These are phyloP conservation scores for Pezicula neosporulosa DNA, from an alignment of 2,329 filamentous ascomycete genomes.

Conservation along the genomic window DNA sequence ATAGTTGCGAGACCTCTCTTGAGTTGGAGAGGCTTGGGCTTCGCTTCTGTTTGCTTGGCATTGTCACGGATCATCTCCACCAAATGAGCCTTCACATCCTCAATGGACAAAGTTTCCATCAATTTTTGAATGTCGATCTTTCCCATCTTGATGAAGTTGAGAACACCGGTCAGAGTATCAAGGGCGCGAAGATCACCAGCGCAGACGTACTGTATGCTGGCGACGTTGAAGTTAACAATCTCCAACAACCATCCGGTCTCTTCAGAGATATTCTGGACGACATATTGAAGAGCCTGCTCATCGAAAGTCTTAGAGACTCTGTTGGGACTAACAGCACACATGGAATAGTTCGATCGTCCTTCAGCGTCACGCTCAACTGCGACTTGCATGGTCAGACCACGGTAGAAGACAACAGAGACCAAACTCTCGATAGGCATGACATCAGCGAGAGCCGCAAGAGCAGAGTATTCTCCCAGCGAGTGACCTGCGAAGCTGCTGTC, in stretches of 20 bases:
- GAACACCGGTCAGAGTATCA: constrained; percentile 65
- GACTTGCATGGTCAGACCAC: constrained; percentile 98
- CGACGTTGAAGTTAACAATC: constrained; percentile 92
- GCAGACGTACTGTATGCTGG: constrained; percentile 73
- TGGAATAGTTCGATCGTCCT: constrained; percentile 96
- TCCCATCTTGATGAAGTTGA: constrained; percentile 94
- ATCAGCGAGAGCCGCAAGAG: constrained; percentile 90
- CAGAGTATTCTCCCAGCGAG: constrained; percentile 97
- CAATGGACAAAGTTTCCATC: constrained; percentile 79
- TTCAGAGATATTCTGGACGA: constrained; percentile 92
- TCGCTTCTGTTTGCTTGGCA: constrained; percentile 81
- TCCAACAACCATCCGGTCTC: constrained; percentile 94
- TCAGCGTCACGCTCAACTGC: constrained; percentile 92
- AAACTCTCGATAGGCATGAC: constrained; percentile 99
- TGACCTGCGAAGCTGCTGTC: constrained; percentile 98
- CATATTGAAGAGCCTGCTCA: constrained; percentile 93
- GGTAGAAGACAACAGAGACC: constrained; percentile 98
- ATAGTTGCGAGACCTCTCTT: constrained; percentile 97
- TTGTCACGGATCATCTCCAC: constrained; percentile 88
- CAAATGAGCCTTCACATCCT: constrained; percentile 87
- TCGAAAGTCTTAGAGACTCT: constrained; percentile 98
- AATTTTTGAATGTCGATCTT: constrained; percentile 96
- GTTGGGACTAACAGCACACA: constrained; percentile 98
- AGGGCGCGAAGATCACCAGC: constrained; percentile 68
- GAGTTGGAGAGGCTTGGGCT: constrained; percentile 83